phyloP scores from a whole-genome alignment of 176 grass and related monocot species.

The Areca catechu region DNA sequence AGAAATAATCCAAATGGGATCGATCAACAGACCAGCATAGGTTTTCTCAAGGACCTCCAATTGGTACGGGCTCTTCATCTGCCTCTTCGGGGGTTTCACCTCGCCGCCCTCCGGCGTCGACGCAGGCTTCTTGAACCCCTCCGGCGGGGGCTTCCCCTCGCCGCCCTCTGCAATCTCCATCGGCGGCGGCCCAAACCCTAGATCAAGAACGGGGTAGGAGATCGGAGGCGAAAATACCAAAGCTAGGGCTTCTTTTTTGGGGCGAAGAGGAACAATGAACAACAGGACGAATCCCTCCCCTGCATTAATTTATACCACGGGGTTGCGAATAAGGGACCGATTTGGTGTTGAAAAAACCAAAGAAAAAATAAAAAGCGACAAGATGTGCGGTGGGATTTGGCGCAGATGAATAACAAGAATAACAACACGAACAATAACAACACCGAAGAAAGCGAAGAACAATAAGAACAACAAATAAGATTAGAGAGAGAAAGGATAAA shows the following conservation, averaged over 20 bases:
- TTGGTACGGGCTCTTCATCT: slow-evolving; percentile 98
- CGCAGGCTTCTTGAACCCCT: slow-evolving; percentile 22
- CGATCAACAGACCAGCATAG: slow-evolving; percentile 43
- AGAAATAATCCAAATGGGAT: slow-evolving; percentile 1
- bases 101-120: slow-evolving; percentile 26
- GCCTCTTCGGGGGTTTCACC: slow-evolving; percentile 53
- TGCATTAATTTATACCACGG: slow-evolving; percentile 5
- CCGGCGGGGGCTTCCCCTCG: slow-evolving; percentile 11
- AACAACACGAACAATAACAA: not conserved
- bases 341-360: not conserved
- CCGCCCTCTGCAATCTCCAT: slow-evolving; percentile 37
- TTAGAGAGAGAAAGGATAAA: not conserved
- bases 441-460: not conserved
- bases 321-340: not conserved
- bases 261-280: not conserved
- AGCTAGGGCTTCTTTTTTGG: too few relatives aligned
- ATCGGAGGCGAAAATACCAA: too few relatives aligned
- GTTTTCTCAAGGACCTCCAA: slow-evolving; percentile 84
- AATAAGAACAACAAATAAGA: not conserved
- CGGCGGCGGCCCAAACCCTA: not conserved
- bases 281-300: not conserved
- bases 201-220: not conserved
- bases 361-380: not conserved
- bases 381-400: slow-evolving; percentile 20
- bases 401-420: not conserved